A percentile compares a stretch with the other conserved stretches of the same genome.
These are phyloP conservation scores for Dryadomyces quercivorus DNA, from an alignment of 2,329 filamentous ascomycete genomes.

Conservation along the genomic window DNA sequence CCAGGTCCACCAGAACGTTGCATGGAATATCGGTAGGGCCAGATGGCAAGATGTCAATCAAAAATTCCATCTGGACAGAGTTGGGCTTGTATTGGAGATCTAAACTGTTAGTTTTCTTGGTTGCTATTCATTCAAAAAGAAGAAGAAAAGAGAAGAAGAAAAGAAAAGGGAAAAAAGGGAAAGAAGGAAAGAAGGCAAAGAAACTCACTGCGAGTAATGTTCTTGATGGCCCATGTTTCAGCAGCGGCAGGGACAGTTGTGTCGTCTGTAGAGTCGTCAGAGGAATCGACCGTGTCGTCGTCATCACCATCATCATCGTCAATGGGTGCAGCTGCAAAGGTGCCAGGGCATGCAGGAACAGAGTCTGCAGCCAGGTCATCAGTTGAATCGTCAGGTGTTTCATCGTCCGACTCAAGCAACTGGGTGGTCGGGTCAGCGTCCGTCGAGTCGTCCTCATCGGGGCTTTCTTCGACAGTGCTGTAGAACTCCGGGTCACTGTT, in stretches of 20 bases:
- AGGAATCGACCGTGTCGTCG: background rate
- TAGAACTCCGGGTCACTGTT: background rate
- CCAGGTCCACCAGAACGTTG: conserved; percentile 6
- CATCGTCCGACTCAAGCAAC: background rate
- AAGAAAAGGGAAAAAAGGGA: too few relatives aligned
- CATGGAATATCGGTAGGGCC: conserved; percentile 11
- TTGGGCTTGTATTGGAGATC: conserved; percentile 9
- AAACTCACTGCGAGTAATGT: conserved; percentile 2
- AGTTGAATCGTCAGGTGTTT: background rate
- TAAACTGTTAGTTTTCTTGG: background rate
- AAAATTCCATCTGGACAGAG: conserved; percentile 4
- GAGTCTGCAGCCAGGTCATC: background rate
- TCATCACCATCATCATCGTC: background rate
- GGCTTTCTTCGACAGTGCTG: background rate
- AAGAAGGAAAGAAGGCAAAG: too few relatives aligned
- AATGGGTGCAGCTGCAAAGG: background rate
- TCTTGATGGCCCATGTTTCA: background rate
- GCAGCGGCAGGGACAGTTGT: background rate
- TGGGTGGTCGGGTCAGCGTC: background rate
- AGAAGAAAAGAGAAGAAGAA: too few relatives aligned
- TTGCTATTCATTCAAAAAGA: background rate
- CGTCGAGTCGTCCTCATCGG: background rate
- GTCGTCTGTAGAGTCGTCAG: background rate
- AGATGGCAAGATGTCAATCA: conserved; percentile 8
- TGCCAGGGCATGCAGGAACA: background rate